Evolutionary conservation across 495 filamentous ascomycete genomes (phyloP), one percentile per base, ranked within the genome.

Genomic region (Xylaria longipes): DNA sequence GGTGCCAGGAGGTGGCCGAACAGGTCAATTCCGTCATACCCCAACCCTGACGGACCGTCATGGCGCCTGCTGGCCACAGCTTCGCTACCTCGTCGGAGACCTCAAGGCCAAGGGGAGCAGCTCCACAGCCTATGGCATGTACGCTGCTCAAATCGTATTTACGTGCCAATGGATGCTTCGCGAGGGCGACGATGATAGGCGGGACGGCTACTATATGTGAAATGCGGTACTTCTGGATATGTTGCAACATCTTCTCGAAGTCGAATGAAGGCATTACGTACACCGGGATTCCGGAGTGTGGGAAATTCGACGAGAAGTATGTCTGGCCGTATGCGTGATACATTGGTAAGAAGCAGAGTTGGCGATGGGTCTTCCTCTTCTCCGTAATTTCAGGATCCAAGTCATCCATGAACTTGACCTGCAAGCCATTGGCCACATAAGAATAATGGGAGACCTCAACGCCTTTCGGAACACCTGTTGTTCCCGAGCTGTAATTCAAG

Each of bases 21-120:
- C 92, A 94, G 0, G 92, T 94, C 11, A 88, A 76, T 85, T 94
- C 92, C 0, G 92, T 95, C 90, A 95, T 93, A 7, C 94, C 94
- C 91, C 92, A 97, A 0, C 92, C 94, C 75, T 97, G 94, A 65
- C 89, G 92, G 9, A 95, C 77, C 15, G 73, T 70, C 25, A 91
- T 77, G 31, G 82, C 80, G 29, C 87, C 85, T 14, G 81, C 79
- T 5, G 86, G 85, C 84, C 90, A 90, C 27, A 90, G 72, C 70
- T 82, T 85, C 76, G 89, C 82, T 45, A 89, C 84, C 65, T 91
- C 88, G 0, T 82, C 81, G 74, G 82, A 84, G n/a, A 90, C 79
- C 76, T 93, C 92, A n/a, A 82, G 74, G 0, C 87, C 87, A 7
- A 93, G 80, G 5, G 90, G 91, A 11, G 91, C 91, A 1, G 90